Conservation (phyloP, 2,329 filamentous ascomycete genomes). For the Penicillium sp. region DNA sequence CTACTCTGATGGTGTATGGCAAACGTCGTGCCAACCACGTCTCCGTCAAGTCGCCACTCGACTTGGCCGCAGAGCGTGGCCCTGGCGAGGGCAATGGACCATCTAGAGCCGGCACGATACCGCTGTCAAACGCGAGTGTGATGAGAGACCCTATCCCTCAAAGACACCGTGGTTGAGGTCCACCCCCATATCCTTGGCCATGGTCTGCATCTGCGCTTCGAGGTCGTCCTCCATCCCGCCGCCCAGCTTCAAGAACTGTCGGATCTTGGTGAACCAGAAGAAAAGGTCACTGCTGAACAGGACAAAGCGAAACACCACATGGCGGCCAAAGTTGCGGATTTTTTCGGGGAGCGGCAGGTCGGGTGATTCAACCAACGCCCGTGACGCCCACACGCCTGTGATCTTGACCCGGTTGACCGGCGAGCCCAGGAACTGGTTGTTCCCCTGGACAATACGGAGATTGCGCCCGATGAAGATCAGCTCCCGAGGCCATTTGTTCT, state of each 20-base stretch:
- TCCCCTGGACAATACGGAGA: constrained; percentile 85
- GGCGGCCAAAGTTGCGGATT: constrained; percentile 64
- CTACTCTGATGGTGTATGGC: no score
- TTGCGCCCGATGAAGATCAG: constrained; percentile 89
- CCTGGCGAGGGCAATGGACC: background rate
- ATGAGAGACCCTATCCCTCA: constrained; percentile 58
- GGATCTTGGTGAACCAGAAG: constrained; percentile 74
- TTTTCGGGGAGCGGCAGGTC: constrained; percentile 59
- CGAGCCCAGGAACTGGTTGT: constrained; percentile 83
- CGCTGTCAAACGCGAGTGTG: background rate
- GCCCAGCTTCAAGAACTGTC: constrained; percentile 69
- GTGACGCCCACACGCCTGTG: constrained; percentile 82
- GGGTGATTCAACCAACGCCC: constrained; percentile 70
- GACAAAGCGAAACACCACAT: constrained; percentile 75
- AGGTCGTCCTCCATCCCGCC: constrained; percentile 92
- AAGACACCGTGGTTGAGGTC: constrained; percentile 86
- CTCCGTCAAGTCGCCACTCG: no score
- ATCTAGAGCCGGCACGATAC: background rate
- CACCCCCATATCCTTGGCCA: constrained; percentile 87
- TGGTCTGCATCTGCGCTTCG: constrained; percentile 75
- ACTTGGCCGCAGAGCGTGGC: no score
- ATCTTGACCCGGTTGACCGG: constrained; percentile 91
- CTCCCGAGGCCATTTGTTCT: constrained; percentile 82
- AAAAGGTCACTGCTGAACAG: constrained; percentile 70
- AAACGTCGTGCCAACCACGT: no score